These are phyloP conservation scores for Ophiocordyceps camponoti-rufipedis DNA, from an alignment of 2,329 filamentous ascomycete genomes.

Conservation along the genomic window DNA sequence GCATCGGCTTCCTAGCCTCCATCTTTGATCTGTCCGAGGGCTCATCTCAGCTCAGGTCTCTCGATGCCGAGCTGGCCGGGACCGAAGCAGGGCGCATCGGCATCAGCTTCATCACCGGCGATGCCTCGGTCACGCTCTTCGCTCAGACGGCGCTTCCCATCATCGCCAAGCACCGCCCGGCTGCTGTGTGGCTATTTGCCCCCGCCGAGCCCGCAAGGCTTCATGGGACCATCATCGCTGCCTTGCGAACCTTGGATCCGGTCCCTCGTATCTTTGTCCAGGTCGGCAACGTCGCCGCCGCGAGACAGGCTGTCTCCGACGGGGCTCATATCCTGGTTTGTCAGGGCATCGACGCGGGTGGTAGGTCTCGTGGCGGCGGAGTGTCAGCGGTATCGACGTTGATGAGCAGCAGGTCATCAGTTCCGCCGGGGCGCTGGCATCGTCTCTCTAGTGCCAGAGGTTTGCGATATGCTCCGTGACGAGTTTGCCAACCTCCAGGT, in stretches of 20 bases:
- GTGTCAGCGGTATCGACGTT: not conserved
- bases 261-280: conserved; percentile 38
- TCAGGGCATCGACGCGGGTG: conserved; percentile 44
- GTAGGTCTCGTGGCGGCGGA: not conserved
- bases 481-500: conserved; percentile 16
- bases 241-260: conserved; percentile 10
- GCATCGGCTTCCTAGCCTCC: conserved; percentile 14
- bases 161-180: conserved; percentile 32
- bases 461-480: conserved; percentile 24
- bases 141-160: conserved; percentile 26
- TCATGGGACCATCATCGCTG: conserved; percentile 16
- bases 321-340: conserved; percentile 40
- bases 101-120: conserved; percentile 35
- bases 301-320: conserved; percentile 25
- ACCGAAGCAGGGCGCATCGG: conserved; percentile 37
- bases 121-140: conserved; percentile 21
- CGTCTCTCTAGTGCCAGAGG: conserved; percentile 38
- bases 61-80: conserved; percentile 14
- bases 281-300: conserved; percentile 39
- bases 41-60: conserved; percentile 13
- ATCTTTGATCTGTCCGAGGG: conserved; percentile 11
- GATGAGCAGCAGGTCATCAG: conserved; percentile 33
- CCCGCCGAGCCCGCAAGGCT: conserved; percentile 25
- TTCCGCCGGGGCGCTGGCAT: conserved; percentile 33
- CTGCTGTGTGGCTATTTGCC: conserved; percentile 50